phyloP scores from a whole-genome alignment of 106 monocot genomes.

The Dactylorhiza incarnata region DNA sequence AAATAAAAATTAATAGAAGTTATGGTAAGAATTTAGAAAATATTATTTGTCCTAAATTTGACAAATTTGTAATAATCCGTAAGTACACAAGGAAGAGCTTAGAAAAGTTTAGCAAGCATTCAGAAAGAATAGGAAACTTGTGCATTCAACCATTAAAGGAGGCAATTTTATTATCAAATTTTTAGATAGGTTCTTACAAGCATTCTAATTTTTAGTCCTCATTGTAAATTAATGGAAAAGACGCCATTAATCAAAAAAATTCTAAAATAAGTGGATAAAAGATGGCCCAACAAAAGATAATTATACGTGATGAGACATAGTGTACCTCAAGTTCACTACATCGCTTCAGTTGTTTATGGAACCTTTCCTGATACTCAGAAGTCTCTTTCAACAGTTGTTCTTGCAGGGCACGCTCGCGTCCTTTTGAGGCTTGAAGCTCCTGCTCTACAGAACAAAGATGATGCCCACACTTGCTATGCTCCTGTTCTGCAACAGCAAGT shows the following conservation, averaged over 20 bases:
- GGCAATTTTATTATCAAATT: too few relatives aligned
- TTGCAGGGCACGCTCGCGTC: conserved; percentile 48
- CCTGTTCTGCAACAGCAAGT: conserved; percentile 35
- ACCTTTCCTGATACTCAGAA: conserved; percentile 33
- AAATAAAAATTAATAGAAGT: too few relatives aligned
- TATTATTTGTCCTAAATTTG: too few relatives aligned
- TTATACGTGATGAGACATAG: neutral
- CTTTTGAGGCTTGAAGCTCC: conserved; percentile 69
- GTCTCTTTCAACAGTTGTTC: conserved; percentile 56
- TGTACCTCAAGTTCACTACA: conserved; percentile 65
- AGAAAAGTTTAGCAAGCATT: too few relatives aligned
- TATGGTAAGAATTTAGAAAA: too few relatives aligned
- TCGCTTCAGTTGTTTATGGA: conserved; percentile 31
- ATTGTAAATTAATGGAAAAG: neutral
- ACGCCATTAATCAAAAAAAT: neutral
- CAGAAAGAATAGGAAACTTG: too few relatives aligned
- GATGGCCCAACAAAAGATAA: neutral
- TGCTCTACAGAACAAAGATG: conserved; percentile 32
- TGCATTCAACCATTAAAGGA: too few relatives aligned
- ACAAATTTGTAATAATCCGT: too few relatives aligned
- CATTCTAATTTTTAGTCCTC: too few relatives aligned
- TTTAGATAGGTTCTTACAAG: too few relatives aligned
- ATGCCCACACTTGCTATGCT: conserved; percentile 34
- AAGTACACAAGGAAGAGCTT: too few relatives aligned
- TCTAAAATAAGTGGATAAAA: neutral